Conservation (phyloP, 768 basidiomycete species). For the Agrocybe praecox region DNA sequence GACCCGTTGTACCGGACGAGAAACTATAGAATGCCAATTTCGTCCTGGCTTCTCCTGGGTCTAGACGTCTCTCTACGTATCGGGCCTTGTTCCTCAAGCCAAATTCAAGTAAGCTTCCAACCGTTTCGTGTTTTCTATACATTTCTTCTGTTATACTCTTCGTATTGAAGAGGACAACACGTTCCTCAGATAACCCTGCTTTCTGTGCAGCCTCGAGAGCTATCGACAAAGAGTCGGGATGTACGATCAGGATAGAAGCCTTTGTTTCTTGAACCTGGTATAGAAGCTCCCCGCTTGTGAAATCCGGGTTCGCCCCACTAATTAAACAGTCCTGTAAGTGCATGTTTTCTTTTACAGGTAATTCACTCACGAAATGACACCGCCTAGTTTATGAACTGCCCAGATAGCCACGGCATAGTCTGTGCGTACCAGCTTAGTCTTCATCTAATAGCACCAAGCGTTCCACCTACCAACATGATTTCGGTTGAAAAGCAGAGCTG, state of each 20-base stretch:
- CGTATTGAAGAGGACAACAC: slow-evolving; percentile 46
- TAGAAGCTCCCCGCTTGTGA: slow-evolving; percentile 51
- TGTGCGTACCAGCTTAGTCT: slow-evolving; percentile 19
- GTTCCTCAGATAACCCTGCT: slow-evolving; percentile 39
- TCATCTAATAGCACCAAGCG: neutral
- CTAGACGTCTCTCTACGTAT: slow-evolving; percentile 54
- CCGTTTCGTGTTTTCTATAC: slow-evolving; percentile 27
- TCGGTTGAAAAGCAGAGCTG: slow-evolving; percentile 66
- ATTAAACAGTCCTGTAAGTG: neutral
- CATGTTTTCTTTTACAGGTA: too few species aligned
- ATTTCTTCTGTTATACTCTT: slow-evolving; percentile 4
- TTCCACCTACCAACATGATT: slow-evolving; percentile 66
- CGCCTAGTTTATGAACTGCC: slow-evolving; percentile 59
- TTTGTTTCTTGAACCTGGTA: slow-evolving; percentile 56
- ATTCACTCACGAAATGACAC: slow-evolving; percentile 53
- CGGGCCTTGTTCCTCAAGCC: slow-evolving; percentile 40
- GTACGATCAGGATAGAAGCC: slow-evolving; percentile 47
- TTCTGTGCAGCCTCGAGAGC: slow-evolving; percentile 43
- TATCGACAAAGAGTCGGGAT: slow-evolving; percentile 44
- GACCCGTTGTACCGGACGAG: slow-evolving; percentile 76
- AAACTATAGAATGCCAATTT: slow-evolving; percentile 75
- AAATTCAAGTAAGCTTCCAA: slow-evolving; percentile 49
- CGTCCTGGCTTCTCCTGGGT: slow-evolving; percentile 62
- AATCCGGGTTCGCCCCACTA: slow-evolving; percentile 65
- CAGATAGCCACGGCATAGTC: slow-evolving; percentile 59